Percentiles rank a stretch among this genome's conserved stretches.
phyloP scores from a whole-genome alignment of 345 rosid genomes.

The Zanthoxylum bungeanum region DNA sequence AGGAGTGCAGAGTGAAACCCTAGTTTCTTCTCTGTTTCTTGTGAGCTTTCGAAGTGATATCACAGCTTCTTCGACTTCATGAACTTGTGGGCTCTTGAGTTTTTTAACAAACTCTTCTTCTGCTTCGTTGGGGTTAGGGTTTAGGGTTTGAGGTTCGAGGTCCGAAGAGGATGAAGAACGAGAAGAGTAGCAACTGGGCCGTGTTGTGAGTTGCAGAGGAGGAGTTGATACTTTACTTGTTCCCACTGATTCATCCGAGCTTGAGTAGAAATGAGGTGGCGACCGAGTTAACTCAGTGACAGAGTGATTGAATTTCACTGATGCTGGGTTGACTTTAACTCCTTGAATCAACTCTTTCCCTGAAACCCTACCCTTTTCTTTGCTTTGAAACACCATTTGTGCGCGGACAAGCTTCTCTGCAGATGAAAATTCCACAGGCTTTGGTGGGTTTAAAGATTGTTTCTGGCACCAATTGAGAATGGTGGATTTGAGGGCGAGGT shows the following conservation, averaged over 20 bases:
- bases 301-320: constrained; percentile 34
- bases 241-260: constrained; percentile 46
- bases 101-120: constrained; percentile 53
- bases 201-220: constrained; percentile 41
- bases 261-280: constrained; percentile 36
- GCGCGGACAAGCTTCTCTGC: constrained; percentile 49
- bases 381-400: constrained; percentile 21
- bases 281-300: constrained; percentile 46
- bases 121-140: constrained; percentile 22
- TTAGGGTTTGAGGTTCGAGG: constrained; percentile 25
- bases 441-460: constrained; percentile 41
- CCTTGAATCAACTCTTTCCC: constrained; percentile 35
- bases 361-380: constrained; percentile 4
- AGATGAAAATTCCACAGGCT: constrained; percentile 42
- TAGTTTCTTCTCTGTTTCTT: constrained; percentile 41
- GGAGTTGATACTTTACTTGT: constrained; percentile 27
- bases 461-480: constrained; percentile 64
- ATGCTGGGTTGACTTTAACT: constrained; percentile 33
- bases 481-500: constrained; percentile 74
- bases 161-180: constrained; percentile 50
- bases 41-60: constrained; percentile 52
- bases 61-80: constrained; percentile 61
- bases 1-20: constrained; percentile 52
- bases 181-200: constrained; percentile 66
- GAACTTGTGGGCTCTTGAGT: constrained; percentile 44